Conservation (phyloP, 306 rosid species). For the Arachis stenosperma region DNA sequence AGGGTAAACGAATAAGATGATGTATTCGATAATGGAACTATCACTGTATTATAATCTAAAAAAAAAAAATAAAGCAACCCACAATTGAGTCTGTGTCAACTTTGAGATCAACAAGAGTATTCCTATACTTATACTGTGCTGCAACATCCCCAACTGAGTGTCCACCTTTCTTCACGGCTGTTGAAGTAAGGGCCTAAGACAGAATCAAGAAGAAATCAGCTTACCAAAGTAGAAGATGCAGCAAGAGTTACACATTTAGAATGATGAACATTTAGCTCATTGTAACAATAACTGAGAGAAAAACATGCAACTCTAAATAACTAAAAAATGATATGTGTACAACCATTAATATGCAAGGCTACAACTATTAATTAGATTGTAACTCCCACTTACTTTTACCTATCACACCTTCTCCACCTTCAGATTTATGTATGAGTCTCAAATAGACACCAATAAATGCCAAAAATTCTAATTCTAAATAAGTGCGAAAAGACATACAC, state of each 20-base stretch:
- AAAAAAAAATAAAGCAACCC: slow-evolving; percentile 45
- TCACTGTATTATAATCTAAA: not conserved
- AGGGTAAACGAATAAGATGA: slow-evolving; percentile 18
- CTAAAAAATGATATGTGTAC: not conserved
- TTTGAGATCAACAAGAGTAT: slow-evolving; percentile 73
- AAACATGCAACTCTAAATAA: slow-evolving; percentile 6
- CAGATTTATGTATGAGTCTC: too few relatives aligned
- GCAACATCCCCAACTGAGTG: slow-evolving; percentile 84
- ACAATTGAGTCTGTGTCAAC: slow-evolving; percentile 87
- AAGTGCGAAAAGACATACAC: not conserved
- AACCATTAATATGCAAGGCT: too few relatives aligned
- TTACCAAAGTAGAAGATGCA: not conserved
- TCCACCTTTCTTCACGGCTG: slow-evolving; percentile 90
- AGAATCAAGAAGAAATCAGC: slow-evolving; percentile 21
- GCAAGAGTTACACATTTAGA: slow-evolving; percentile 14
- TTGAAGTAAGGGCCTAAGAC: slow-evolving; percentile 83
- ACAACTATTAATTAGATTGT: too few relatives aligned
- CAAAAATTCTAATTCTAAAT: not conserved
- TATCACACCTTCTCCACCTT: too few relatives aligned
- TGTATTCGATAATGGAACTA: slow-evolving; percentile 27
- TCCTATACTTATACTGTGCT: slow-evolving; percentile 81
- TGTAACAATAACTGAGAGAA: not conserved
- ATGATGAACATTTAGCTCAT: slow-evolving; percentile 5
- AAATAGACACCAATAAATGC: too few relatives aligned
- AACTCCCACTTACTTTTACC: too few relatives aligned